Base-by-base conservation (phyloP, 2,329 filamentous ascomycete genomes). In the Aureobasidium vineae region DNA sequence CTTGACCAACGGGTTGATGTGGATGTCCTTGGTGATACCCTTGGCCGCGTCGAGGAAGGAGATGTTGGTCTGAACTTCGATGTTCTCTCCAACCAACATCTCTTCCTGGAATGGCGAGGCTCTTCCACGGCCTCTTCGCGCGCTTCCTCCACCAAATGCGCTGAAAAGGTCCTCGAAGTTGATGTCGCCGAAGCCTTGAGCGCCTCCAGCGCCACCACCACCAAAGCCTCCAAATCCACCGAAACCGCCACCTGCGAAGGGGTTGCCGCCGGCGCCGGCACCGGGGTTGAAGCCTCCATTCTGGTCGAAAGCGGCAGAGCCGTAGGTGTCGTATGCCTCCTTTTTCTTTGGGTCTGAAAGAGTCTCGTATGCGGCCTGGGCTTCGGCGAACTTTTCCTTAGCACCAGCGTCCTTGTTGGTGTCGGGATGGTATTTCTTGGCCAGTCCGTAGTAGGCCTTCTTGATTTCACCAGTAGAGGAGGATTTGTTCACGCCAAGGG, bases 371-470 rank as follows among this genome's bases (percentile, higher is more conserved):
- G 95, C 92, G 38, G 90, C 86, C 78, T 99, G 95, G 65, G 96
- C 91, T 72, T 97, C 94, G 70, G 89, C 86, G 74, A 99, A 99
- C 73, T 90, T 94, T 73, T 98, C 95, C 77, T 98, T 98, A 41
- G 95, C 93, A n/a, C 82, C 85, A 2, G 91, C 78, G 72, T 98
- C 95, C 78, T 98, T 98, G 83, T 98, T 99, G 41, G 95, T 98
- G 77, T 99, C 95, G 10, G 95, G 95, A 74, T 99, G 95, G 76
- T 87, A 99, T 75, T 98, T 99, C 79, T 99, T 99, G 23, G 95
- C 95, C 67, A 98, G 83, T 60, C 93, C 91, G 76, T 99, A 99
- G 82, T 99, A 99, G 3, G 95, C 93, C 78, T 97, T 98, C 77
- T 99, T 99, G 77, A 99, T 98, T 41, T 98, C 94, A 68, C 87